Conservation (phyloP, 2,329 filamentous ascomycete species). For the Fusarium ramigenum region DNA sequence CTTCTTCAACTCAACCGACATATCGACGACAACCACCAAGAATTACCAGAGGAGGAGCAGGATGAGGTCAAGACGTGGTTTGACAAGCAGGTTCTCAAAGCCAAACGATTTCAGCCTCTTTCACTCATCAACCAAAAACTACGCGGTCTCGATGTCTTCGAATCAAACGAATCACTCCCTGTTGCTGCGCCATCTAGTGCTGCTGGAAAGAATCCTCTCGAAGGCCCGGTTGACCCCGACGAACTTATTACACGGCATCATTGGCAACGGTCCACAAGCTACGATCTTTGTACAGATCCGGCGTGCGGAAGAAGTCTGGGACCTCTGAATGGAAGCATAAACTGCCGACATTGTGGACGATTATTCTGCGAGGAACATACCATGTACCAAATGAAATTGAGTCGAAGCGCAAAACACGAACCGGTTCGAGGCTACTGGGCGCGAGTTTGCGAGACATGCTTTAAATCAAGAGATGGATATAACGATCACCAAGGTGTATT, state of each 20-base stretch:
- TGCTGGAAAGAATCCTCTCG: conserved; percentile 52
- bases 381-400: conserved; percentile 99
- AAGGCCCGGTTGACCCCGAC: conserved; percentile 75
- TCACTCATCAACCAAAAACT: conserved; percentile 93
- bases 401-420: conserved; percentile 87
- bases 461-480: conserved; percentile 94
- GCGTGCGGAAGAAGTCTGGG: conserved; percentile 84
- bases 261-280: conserved; percentile 81
- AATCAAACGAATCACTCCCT: conserved; percentile 79
- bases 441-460: conserved; percentile 97
- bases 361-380: conserved; percentile 98
- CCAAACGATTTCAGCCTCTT: conserved; percentile 90
- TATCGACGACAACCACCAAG: conserved; percentile 89
- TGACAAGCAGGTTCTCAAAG: conserved; percentile 91
- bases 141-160: conserved; percentile 91
- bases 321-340: conserved; percentile 82
- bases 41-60: conserved; percentile 86
- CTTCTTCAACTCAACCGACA: conserved; percentile 87
- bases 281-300: conserved; percentile 88
- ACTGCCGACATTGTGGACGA: conserved; percentile 91
- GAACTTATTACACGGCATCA: conserved; percentile 88
- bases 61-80: conserved; percentile 98
- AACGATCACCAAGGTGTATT: conserved; percentile 83
- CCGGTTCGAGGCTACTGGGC: conserved; percentile 93
- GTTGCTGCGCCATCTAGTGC: conserved; percentile 44